Conservation (phyloP, 768 basidiomycete genomes). For the Leccinum truebloodii region DNA sequence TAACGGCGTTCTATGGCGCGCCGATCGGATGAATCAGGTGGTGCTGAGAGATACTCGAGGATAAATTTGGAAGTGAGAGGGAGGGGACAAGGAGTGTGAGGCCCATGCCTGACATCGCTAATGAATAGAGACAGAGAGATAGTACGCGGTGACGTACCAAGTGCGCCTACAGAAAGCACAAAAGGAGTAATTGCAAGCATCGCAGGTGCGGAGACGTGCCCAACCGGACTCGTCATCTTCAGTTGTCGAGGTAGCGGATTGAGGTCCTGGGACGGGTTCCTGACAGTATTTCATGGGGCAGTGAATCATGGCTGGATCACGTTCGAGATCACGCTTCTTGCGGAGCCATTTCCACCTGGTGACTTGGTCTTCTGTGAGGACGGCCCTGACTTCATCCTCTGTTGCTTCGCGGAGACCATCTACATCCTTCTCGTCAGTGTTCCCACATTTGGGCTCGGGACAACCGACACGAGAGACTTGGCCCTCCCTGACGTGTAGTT, state of each 20-base stretch:
- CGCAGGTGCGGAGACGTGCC: constrained; percentile 72
- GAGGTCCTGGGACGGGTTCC: constrained; percentile 67
- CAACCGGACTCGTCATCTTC: constrained; percentile 62
- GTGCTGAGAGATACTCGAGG: constrained; percentile 61
- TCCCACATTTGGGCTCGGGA: constrained; percentile 80
- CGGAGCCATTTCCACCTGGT: constrained; percentile 77
- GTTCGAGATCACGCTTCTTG: constrained; percentile 70
- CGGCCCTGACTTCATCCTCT: constrained; percentile 71
- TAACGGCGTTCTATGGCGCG: constrained; percentile 58
- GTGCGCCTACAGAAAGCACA: constrained; percentile 81
- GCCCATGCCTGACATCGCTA: constrained; percentile 69
- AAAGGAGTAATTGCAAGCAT: constrained; percentile 73
- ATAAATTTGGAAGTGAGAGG: constrained; percentile 66
- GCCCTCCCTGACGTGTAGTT: constrained; percentile 77
- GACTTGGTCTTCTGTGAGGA: constrained; percentile 65
- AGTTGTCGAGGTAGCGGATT: constrained; percentile 18
- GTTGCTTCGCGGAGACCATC: constrained; percentile 46
- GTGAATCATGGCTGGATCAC: constrained; percentile 76
- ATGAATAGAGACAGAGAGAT: constrained; percentile 5
- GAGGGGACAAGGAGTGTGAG: constrained; percentile 68
- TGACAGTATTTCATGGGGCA: constrained; percentile 86
- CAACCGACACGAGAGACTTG: constrained; percentile 76
- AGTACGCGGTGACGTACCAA: constrained; percentile 50
- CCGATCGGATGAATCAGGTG: constrained; percentile 53
- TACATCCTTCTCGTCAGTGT: constrained; percentile 34